Conservation (phyloP, 2,329 filamentous ascomycete genomes). For the Cordyceps fumosorosea region DNA sequence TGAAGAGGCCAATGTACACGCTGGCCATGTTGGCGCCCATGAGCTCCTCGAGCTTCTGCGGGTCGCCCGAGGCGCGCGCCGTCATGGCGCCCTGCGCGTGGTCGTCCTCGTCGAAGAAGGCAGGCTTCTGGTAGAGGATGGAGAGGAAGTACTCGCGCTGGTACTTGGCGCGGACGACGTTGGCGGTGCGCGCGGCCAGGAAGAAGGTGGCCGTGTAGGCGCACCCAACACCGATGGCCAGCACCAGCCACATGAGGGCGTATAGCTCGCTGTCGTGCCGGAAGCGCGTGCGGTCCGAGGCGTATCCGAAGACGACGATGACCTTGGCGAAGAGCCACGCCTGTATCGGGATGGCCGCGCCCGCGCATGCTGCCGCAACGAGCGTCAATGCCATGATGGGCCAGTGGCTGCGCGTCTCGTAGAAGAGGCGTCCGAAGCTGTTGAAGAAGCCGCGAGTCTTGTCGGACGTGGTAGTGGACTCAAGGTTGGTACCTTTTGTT, state of each 20-base stretch:
- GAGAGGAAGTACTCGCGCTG: conserved; percentile 55
- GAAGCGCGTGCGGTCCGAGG: conserved; percentile 24
- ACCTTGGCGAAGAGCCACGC: conserved; percentile 50
- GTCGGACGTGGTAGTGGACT: neutral
- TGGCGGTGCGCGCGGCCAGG: conserved; percentile 38
- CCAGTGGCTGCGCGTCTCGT: conserved; percentile 48
- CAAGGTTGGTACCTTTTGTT: conserved; percentile 25
- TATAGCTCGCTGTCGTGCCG: conserved; percentile 48
- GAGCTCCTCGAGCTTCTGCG: conserved; percentile 55
- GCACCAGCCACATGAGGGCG: conserved; percentile 58
- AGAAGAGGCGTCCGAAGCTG: conserved; percentile 51
- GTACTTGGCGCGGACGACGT: conserved; percentile 46
- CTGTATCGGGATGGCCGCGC: conserved; percentile 42
- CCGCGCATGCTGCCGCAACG: conserved; percentile 37
- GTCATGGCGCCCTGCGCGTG: conserved; percentile 56
- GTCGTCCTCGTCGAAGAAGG: conserved; percentile 55
- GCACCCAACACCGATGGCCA: conserved; percentile 46
- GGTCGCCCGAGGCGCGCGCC: conserved; percentile 48
- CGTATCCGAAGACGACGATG: conserved; percentile 42
- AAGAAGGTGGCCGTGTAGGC: conserved; percentile 41
- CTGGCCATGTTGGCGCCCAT: conserved; percentile 62
- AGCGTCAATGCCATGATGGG: conserved; percentile 47
- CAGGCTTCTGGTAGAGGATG: conserved; percentile 51
- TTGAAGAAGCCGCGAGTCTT: conserved; percentile 50
- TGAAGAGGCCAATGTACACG: conserved; percentile 56